These are phyloP conservation scores for Solanum pimpinellifolium DNA, from an alignment of 257 asterid species.

Conservation along the genomic window DNA sequence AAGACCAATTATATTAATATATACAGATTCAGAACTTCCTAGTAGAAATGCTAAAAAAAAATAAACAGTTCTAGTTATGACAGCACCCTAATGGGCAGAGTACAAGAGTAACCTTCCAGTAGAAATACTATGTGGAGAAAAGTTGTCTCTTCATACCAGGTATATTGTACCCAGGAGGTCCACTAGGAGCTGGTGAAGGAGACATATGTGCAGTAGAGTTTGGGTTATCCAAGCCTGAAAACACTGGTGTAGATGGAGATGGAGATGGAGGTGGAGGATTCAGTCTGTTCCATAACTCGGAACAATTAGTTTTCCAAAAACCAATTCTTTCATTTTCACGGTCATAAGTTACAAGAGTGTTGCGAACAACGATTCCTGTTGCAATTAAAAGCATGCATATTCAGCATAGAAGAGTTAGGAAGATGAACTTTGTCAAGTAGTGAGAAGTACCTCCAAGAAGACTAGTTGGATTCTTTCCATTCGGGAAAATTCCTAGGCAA, in stretches of 20 bases:
- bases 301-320: conserved; percentile 94
- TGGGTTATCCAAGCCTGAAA: conserved; percentile 15
- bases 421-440: background rate
- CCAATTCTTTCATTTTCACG: conserved; percentile 86
- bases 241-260: conserved; percentile 4
- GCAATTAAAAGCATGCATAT: background rate
- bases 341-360: conserved; percentile 90
- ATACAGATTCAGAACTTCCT: background rate
- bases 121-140: background rate
- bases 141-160: conserved; percentile 33
- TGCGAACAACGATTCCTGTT: conserved; percentile 85
- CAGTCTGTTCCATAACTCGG: conserved; percentile 88
- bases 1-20: background rate
- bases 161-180: conserved; percentile 22
- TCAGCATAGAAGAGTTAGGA: background rate
- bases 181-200: conserved; percentile 53
- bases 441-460: conserved; percentile 80
- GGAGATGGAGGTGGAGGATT: conserved; percentile 1
- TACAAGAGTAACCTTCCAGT: background rate
- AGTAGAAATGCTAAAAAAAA: background rate
- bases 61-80: background rate
- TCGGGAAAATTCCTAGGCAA: conserved; percentile 95
- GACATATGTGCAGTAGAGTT: conserved; percentile 25
- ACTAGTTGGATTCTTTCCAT: conserved; percentile 95
- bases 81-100: background rate